These are phyloP conservation scores for Tolypocladium endophyticum DNA, from an alignment of 2,329 filamentous ascomycete species.

Conservation along the genomic window DNA sequence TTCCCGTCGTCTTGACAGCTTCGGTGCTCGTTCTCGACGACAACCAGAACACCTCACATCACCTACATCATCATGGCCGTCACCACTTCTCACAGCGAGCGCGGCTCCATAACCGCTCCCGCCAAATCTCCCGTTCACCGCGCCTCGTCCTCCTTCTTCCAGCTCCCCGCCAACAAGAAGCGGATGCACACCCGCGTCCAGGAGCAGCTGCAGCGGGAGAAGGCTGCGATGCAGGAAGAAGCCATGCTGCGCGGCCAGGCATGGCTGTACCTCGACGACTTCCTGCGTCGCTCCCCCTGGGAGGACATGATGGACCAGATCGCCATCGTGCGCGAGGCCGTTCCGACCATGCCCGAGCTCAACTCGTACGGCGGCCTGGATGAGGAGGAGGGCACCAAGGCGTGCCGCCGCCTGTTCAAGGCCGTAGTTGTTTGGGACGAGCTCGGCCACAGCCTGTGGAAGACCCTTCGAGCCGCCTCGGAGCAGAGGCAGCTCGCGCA, in stretches of 20 bases:
- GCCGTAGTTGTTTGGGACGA: constrained; percentile 27
- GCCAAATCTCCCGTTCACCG: background rate
- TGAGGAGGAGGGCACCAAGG: constrained; percentile 23
- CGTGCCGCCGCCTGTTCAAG: constrained; percentile 25
- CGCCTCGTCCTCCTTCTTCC: constrained; percentile 10
- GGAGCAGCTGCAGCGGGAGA: constrained; percentile 8
- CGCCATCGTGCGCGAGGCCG: constrained; percentile 20
- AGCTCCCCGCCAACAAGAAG: constrained; percentile 7
- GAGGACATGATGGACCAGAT: constrained; percentile 20
- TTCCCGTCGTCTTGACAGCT: background rate
- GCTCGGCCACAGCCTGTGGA: constrained; percentile 23
- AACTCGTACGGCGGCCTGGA: constrained; percentile 19
- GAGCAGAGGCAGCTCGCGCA: constrained; percentile 7
- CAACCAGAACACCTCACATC: background rate
- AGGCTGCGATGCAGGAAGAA: constrained; percentile 17
- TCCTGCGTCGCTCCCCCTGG: constrained; percentile 17
- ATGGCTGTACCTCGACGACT: constrained; percentile 20
- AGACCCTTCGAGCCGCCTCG: constrained; percentile 10
- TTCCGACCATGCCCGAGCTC: constrained; percentile 23
- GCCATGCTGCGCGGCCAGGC: constrained; percentile 19
- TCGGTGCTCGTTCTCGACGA: background rate
- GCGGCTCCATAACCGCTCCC: background rate
- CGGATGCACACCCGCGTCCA: constrained; percentile 9
- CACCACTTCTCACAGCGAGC: background rate
- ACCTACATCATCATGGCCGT: background rate